A percentile compares a stretch with the other conserved stretches of the same genome.
These are phyloP conservation scores for Biscutella laevigata DNA, from an alignment of 441 rosid species.

Conservation along the genomic window DNA sequence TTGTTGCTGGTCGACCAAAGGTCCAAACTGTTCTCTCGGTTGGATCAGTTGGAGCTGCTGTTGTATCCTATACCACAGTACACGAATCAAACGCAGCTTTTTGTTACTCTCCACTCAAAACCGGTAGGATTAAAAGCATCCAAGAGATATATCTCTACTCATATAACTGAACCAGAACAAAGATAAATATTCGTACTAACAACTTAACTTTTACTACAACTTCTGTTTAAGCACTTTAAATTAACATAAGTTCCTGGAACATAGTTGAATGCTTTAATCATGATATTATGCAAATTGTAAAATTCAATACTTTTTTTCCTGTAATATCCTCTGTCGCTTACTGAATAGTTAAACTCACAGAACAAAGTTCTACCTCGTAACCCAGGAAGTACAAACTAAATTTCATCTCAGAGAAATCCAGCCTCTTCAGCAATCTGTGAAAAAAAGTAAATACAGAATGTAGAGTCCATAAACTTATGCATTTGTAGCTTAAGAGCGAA, in stretches of 20 bases:
- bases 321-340: conserved; percentile 2
- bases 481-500: background rate
- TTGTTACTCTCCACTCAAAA: background rate
- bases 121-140: background rate
- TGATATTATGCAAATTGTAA: conserved; percentile 2
- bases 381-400: conserved; percentile 81
- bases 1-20: conserved; percentile 61
- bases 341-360: background rate
- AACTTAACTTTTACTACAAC: background rate
- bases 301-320: background rate
- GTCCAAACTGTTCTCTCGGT: conserved; percentile 79
- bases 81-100: background rate
- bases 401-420: conserved; percentile 85
- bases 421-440: conserved; percentile 77
- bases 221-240: background rate
- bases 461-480: background rate
- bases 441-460: background rate
- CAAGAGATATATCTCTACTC: background rate
- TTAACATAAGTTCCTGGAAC: background rate
- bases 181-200: background rate
- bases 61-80: conserved; percentile 38
- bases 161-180: background rate
- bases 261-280: background rate
- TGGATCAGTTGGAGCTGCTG: conserved; percentile 61
- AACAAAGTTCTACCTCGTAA: conserved; percentile 50